A percentile compares a stretch with the other conserved stretches of the same genome.
Evolutionary conservation across 306 rosid species (phyloP).

Genomic region (Dalbergia cultrata): DNA sequence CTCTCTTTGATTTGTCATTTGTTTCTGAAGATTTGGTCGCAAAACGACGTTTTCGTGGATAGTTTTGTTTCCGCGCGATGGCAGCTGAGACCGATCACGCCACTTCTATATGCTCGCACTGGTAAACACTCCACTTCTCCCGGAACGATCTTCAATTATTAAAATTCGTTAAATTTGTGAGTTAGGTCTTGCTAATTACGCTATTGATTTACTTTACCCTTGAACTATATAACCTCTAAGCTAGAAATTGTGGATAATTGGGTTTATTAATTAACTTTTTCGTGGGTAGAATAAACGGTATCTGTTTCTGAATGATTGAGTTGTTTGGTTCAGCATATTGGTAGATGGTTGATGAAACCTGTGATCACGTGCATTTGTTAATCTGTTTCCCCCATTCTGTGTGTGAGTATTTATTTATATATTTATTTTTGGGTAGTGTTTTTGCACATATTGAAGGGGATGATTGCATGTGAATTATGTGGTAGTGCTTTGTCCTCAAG

Average conservation of each 20-base stretch:
- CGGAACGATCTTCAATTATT: not conserved
- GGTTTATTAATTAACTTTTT: not conserved
- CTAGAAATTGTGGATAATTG: constrained; percentile 15
- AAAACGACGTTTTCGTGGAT: constrained; percentile 10
- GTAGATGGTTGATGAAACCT: constrained; percentile 10
- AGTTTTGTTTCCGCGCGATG: constrained; percentile 55
- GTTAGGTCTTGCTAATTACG: not conserved
- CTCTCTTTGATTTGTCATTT: not conserved
- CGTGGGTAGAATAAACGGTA: not conserved
- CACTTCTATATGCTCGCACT: constrained; percentile 73
- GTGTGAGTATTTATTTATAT: not conserved
- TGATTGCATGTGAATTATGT: not conserved
- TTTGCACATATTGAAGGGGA: constrained; percentile 12
- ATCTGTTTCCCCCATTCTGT: not conserved
- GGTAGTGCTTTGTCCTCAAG: constrained; percentile 5
- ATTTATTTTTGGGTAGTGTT: not conserved
- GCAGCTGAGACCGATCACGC: constrained; percentile 65
- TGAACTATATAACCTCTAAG: not conserved
- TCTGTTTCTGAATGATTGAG: constrained; percentile 2
- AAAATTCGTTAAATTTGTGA: not conserved
- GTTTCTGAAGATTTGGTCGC: constrained; percentile 45
- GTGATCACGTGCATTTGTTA: not conserved
- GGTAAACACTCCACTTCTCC: constrained; percentile 53
- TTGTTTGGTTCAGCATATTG: constrained; percentile 8
- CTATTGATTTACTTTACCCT: constrained; percentile 13